These are phyloP conservation scores for Alternaria viburni DNA, from an alignment of 2,329 filamentous ascomycete species.

Conservation along the genomic window DNA sequence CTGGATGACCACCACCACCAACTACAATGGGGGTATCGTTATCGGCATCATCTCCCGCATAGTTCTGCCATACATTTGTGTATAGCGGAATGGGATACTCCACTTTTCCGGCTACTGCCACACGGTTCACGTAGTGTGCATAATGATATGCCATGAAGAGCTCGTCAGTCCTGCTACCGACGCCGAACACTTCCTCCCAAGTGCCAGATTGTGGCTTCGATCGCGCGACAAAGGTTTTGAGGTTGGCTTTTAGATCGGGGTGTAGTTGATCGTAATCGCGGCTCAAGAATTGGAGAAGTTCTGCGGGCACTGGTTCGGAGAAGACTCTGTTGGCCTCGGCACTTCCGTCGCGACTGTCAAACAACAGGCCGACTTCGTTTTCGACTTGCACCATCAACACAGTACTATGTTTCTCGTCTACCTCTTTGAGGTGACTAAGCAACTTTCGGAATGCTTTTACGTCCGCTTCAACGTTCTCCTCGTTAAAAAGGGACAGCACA, in stretches of 20 bases:
- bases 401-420: slow-evolving; percentile 56
- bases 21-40: slow-evolving; percentile 47
- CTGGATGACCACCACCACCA: slow-evolving; percentile 53
- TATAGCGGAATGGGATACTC: slow-evolving; percentile 54
- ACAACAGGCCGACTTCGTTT: slow-evolving; percentile 60
- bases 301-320: slow-evolving; percentile 43
- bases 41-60: slow-evolving; percentile 20
- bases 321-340: slow-evolving; percentile 52
- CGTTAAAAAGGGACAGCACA: slow-evolving; percentile 42
- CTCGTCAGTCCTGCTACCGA: slow-evolving; percentile 48
- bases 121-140: slow-evolving; percentile 50
- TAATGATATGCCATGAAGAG: slow-evolving; percentile 59
- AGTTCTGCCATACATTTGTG: slow-evolving; percentile 57
- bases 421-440: slow-evolving; percentile 50
- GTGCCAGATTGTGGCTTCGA: slow-evolving; percentile 14
- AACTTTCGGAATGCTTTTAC: slow-evolving; percentile 49
- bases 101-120: slow-evolving; percentile 51
- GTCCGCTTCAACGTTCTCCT: slow-evolving; percentile 46
- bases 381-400: slow-evolving; percentile 66
- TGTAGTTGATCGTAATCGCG: slow-evolving; percentile 39
- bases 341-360: slow-evolving; percentile 55
- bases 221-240: slow-evolving; percentile 4
- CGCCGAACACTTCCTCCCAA: slow-evolving; percentile 54
- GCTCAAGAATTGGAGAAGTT: slow-evolving; percentile 42
- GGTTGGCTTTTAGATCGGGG: slow-evolving; percentile 16